Percentiles rank a stretch among this genome's conserved stretches.
Evolutionary conservation across 257 asterid genomes (phyloP).

Genomic region (Plantago major): DNA sequence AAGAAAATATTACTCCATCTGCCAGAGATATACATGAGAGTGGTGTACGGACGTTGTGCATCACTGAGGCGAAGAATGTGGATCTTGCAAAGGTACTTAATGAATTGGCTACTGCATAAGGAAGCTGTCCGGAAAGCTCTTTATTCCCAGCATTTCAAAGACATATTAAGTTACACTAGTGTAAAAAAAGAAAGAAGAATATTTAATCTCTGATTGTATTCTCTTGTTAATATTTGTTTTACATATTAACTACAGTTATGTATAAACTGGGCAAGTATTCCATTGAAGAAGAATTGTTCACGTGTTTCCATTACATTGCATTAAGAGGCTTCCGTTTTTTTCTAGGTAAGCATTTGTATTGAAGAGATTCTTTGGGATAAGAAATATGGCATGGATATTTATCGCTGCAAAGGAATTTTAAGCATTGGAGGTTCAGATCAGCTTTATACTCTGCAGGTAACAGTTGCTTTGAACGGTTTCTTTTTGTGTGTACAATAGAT

Average conservation of each 20-base stretch:
- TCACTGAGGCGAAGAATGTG: conserved; percentile 51
- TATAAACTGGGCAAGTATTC: too few relatives aligned
- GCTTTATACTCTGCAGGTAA: conserved; percentile 84
- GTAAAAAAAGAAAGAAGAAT: too few relatives aligned
- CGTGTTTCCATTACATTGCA: not conserved
- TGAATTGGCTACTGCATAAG: conserved; percentile 8
- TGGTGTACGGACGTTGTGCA: conserved; percentile 84
- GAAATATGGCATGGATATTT: conserved; percentile 83
- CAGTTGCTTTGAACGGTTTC: not conserved
- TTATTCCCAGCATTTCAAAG: conserved; percentile 1
- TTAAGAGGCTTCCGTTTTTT: not conserved
- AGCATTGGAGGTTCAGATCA: conserved; percentile 58
- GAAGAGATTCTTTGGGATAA: conserved; percentile 97
- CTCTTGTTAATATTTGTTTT: too few relatives aligned
- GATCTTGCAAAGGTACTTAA: conserved; percentile 76
- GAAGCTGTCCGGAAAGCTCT: conserved; percentile 5
- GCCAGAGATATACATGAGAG: conserved; percentile 68
- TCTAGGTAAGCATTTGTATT: conserved; percentile 68
- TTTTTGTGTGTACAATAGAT: not conserved
- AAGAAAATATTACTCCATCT: conserved; percentile 59
- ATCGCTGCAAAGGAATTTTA: conserved; percentile 89
- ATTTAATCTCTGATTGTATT: too few relatives aligned
- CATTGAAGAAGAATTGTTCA: too few relatives aligned
- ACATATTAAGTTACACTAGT: not conserved
- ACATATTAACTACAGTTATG: not conserved